A percentile compares a stretch with the other conserved stretches of the same genome.
These are phyloP conservation scores for Dentipellis fragilis DNA, from an alignment of 768 basidiomycete genomes.

Conservation along the genomic window DNA sequence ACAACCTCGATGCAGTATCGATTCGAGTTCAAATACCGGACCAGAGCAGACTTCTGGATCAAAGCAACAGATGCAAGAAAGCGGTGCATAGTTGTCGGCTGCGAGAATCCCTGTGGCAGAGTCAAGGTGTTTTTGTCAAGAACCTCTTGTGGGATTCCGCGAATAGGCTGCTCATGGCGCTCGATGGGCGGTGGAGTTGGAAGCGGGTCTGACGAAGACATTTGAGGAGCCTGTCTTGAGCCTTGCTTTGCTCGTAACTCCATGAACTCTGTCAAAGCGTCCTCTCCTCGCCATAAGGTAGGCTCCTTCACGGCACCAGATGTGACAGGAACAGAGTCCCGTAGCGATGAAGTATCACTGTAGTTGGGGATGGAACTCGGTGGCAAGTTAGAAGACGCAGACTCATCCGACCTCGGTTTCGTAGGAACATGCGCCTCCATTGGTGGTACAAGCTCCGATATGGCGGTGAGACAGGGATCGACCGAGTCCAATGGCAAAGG, in stretches of 20 bases:
- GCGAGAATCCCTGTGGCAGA: not conserved
- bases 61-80: slow-evolving; percentile 64
- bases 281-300: not conserved
- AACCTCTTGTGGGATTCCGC: not conserved
- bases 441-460: not conserved
- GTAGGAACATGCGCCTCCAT: not conserved
- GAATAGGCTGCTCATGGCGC: not conserved
- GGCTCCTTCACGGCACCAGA: not conserved
- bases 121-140: not conserved
- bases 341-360: not conserved
- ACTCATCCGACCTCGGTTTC: not conserved
- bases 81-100: slow-evolving; percentile 34
- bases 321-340: not conserved
- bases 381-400: not conserved
- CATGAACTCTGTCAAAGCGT: not conserved
- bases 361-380: not conserved
- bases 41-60: slow-evolving; percentile 57
- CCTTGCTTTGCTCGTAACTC: not conserved
- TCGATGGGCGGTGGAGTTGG: not conserved
- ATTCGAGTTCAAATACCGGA: slow-evolving; percentile 36
- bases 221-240: too few species aligned
- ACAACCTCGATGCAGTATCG: slow-evolving; percentile 44
- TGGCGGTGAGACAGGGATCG: not conserved
- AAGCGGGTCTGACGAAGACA: not conserved
- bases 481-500: not conserved